Evolutionary conservation across 2,329 filamentous ascomycete species (phyloP).

Genomic region (Sclerotinia nivalis): DNA sequence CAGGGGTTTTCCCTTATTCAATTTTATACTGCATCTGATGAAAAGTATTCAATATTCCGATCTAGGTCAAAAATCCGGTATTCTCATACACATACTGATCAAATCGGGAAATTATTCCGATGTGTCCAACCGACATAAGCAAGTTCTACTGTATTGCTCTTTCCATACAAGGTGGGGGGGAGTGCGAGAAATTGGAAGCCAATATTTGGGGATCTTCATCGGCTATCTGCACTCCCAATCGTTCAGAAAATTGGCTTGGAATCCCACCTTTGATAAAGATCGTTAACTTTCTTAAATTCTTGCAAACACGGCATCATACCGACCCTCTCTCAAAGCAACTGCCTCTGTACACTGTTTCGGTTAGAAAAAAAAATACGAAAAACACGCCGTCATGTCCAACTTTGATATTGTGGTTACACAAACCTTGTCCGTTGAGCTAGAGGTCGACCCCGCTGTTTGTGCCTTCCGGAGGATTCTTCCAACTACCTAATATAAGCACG

Average conservation of each 20-base stretch:
- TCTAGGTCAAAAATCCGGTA: no score
- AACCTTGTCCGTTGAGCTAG: slow-evolving; percentile 19
- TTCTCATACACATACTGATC: no score
- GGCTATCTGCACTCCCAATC: neutral
- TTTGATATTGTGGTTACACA: slow-evolving; percentile 19
- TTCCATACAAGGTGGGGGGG: slow-evolving; percentile 1
- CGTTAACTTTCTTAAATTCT: neutral
- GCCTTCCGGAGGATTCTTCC: neutral
- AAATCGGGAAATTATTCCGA: no score
- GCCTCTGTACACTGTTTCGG: neutral
- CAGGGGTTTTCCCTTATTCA: no score
- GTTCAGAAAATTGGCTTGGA: slow-evolving; percentile 2
- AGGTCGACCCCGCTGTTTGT: slow-evolving; percentile 16
- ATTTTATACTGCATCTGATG: no score
- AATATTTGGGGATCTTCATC: slow-evolving; percentile 9
- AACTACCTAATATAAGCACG: neutral
- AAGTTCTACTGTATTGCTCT: neutral
- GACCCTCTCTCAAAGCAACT: neutral
- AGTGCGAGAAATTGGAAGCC: slow-evolving; percentile 1
- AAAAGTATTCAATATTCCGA: no score
- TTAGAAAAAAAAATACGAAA: neutral
- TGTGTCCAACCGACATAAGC: no score
- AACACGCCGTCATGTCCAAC: slow-evolving; percentile 8
- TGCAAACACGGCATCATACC: slow-evolving; percentile 3
- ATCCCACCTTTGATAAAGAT: slow-evolving; percentile 19